Base-by-base conservation (phyloP, 163 green algal genomes). In the Volvox carteri region DNA sequence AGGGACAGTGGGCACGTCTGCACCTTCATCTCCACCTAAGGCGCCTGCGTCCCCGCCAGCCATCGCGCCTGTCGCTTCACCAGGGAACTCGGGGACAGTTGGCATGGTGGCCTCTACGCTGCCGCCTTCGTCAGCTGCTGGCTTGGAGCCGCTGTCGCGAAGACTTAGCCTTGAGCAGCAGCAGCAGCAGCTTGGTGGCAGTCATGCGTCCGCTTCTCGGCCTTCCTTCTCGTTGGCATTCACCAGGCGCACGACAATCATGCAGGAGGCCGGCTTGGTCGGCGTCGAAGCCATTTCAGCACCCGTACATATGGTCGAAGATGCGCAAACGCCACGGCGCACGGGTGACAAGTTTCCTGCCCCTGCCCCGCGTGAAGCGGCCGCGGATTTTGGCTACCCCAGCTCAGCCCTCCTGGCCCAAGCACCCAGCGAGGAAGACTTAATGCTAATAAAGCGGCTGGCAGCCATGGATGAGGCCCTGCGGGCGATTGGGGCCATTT, bases 391-490 rank as follows among this genome's bases (percentile, higher is more conserved):
- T 65, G 54, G 19, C 54, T 65, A 65, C 7, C 23, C 37, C 1
- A 72, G 37, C 67, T 46, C 67, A 37, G 30, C 30, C 37, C 35
- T 76, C 18, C 67, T 48, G 18, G 33, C 67, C 9, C 35, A 33
- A 30, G 9, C 14, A 42, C 70, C 70, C 25, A 67, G 54, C 12
- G 78, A 56, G 25, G 78, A 74, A 18, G 79, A 78, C 16, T 42
- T n/a, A 4, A 30, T 54, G 44, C 81, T 87, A 28, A 35, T 73
- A 11, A 56, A 79, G 11, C 81, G 81, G 5, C 46, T 87, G 30
- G 46, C 44, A 12, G 81, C 65, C 33, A 87, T 87, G 81, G 81
- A 87, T 37, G 81, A 79, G 35, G 81, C 81, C 7, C 19, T 87
- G 46, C 46, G 81, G 6, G 30, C 68, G 1, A 87, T 87, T 54